Evolutionary conservation across 2,329 filamentous ascomycete species (phyloP), one percentile per base, ranked within the genome.

Genomic region (Pseudocercospora crystallina): DNA sequence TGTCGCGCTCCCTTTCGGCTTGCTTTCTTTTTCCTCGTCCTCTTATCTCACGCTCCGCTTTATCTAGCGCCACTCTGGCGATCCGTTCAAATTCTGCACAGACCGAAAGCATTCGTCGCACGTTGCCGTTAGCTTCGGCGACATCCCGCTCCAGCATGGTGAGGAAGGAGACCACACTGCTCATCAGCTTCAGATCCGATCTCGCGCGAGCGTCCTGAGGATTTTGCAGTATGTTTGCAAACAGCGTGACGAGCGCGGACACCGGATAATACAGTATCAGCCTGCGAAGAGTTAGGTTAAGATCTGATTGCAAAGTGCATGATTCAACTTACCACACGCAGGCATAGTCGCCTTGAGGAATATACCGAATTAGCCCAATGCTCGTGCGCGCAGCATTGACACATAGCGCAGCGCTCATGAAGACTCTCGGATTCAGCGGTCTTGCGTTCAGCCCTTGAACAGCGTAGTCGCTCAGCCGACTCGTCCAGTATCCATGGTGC

Each of bases 401-500:
- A 66, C 92, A 97, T 2, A 99, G 78, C 2, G 90, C 87, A 5
- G 94, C 91, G 2, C 91, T 96, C 41, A 91, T 90, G 72, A 96
- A 99, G 8, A 99, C 89, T 60, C 94, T 80, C 0, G 94, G 94
- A 66, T 97, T 99, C 47, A 99, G 73, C 1, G 94, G 91, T 57
- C 87, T 81, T 0, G 91, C 86, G 69, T 97, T 97, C 36, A 96
- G 77, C 1, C 94, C 94, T 69, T 96, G 89, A 49, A 97, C 94
- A 12, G 94, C 94, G 65, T 90, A 97, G 64, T 97, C 92, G 33
- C 91, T 95, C 35, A 99, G 74, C 33, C 94, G 83, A 65, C 89
- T 96, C 1, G 92, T 97, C 94, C 94, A 99, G 73, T 96, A 96
- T 11, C 94, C 94, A 67, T 96, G 91, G 63, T 97, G 94, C 29